Base-by-base conservation (phyloP, 805 yeast species). In the Lachancea cidri region DNA sequence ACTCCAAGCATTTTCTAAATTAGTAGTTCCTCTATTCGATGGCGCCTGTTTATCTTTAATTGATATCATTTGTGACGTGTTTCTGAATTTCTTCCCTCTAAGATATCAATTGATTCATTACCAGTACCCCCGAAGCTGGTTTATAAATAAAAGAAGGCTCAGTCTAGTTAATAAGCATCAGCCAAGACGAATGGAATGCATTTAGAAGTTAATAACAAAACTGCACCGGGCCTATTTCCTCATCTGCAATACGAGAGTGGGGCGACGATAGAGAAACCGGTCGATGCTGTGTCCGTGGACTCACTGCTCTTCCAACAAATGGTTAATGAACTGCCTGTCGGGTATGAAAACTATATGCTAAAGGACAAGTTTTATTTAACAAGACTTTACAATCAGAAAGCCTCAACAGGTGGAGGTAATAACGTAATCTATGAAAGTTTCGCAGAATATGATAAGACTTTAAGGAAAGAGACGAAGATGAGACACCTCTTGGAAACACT, bases 361-460 rank as follows among this genome's bases (percentile, higher is more conserved):
- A 50, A 54, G 29, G 66, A 60, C 30, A 58, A 50, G 39, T 62
- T 62, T 44, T 63, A 54, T 44, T 51, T 54, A 38, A 49, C 62
- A 17, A 29, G 38, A 16, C 29, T 30, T 48, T 27, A 54, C 20
- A 5, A 30, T 17, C 22, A 15, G 22, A 17, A 24, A 8, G 11
- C 27, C 7, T 22, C 27, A 22, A 7, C 27, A 11, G 17, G 43
- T 1, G 33, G 39, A 5, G 33, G 31, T 2, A 36, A 29, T 6
- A 49, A 39, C 2, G 46, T 43, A 2, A 41, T 33, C 6, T 46
- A 36, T 6, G 48, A 42, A 3, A 65, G 58, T 42, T 65, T 65
- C 42, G 56, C 48, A 13, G 46, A 45, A 16, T 65, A 62, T 42
- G 66, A 64, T 33, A 31, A 42, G 8, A 50, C 56, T 45, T 48